Evolutionary conservation across 2,329 filamentous ascomycete species (phyloP).

Genomic region (Xylaria sp.): DNA sequence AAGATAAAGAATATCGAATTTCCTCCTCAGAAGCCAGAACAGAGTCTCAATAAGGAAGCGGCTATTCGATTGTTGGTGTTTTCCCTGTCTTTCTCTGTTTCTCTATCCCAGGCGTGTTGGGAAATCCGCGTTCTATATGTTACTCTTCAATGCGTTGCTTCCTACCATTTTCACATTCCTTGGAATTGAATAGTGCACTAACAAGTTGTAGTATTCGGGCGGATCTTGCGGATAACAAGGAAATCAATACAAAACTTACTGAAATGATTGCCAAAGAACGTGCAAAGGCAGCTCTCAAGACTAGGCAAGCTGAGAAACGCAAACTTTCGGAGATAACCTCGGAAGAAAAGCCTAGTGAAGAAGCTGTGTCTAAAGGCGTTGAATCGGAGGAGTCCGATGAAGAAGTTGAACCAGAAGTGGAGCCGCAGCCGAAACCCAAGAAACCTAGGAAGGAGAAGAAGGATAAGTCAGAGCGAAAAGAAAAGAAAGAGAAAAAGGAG

Average conservation of each 20-base stretch:
- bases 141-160: too few relatives aligned
- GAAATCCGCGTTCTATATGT: not conserved
- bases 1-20: slow-evolving; percentile 86
- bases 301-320: slow-evolving; percentile 51
- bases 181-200: not conserved
- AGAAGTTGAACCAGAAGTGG: slow-evolving; percentile 44
- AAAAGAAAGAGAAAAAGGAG: slow-evolving; percentile 45
- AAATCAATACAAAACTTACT: slow-evolving; percentile 62
- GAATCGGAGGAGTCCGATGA: slow-evolving; percentile 49
- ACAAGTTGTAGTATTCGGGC: slow-evolving; percentile 68
- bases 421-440: slow-evolving; percentile 54
- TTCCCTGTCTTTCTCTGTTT: not conserved
- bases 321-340: slow-evolving; percentile 44
- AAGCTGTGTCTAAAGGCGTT: slow-evolving; percentile 35
- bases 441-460: slow-evolving; percentile 53
- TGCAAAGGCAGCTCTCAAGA: slow-evolving; percentile 62
- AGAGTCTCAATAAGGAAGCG: slow-evolving; percentile 77
- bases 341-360: slow-evolving; percentile 41
- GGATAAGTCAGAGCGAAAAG: slow-evolving; percentile 50
- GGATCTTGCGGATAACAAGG: slow-evolving; percentile 70
- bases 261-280: slow-evolving; percentile 68
- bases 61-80: slow-evolving; percentile 72
- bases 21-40: slow-evolving; percentile 63
- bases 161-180: too few relatives aligned
- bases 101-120: not conserved